Conservation (phyloP, 2,329 filamentous ascomycete genomes). For the Nemania sp. region DNA sequence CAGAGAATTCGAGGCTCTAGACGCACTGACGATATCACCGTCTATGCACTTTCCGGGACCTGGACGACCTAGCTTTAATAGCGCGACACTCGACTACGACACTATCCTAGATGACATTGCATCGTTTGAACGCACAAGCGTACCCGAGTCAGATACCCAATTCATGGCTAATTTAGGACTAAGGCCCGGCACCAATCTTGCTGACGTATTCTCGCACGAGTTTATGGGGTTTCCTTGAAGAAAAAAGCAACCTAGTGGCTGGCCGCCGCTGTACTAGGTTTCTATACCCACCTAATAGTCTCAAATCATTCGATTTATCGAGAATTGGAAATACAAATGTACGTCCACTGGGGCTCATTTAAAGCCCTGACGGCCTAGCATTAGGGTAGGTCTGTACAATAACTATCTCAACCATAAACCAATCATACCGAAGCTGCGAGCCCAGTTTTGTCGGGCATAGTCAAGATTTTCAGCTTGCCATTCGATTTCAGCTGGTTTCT, state of each 20-base stretch:
- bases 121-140: slow-evolving; percentile 62
- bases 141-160: slow-evolving; percentile 67
- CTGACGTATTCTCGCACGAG: slow-evolving; percentile 54
- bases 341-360: not conserved
- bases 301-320: not conserved
- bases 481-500: slow-evolving; percentile 16
- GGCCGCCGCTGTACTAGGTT: not conserved
- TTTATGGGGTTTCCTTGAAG: slow-evolving; percentile 42
- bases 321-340: not conserved
- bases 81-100: slow-evolving; percentile 59
- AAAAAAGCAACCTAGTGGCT: not conserved
- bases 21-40: slow-evolving; percentile 18
- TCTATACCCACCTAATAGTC: not conserved
- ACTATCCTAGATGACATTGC: slow-evolving; percentile 65
- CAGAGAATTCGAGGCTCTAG: slow-evolving; percentile 19
- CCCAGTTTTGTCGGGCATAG: not conserved
- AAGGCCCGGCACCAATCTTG: slow-evolving; percentile 70
- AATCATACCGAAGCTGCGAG: slow-evolving; percentile 10
- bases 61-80: slow-evolving; percentile 43
- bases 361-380: not conserved
- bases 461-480: slow-evolving; percentile 25
- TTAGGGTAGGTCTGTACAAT: not conserved
- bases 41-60: slow-evolving; percentile 26
- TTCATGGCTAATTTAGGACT: slow-evolving; percentile 77
- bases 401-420: not conserved